Base-by-base conservation (phyloP, 192 early-diverging fungal genomes). In the Coemansia sp. region DNA sequence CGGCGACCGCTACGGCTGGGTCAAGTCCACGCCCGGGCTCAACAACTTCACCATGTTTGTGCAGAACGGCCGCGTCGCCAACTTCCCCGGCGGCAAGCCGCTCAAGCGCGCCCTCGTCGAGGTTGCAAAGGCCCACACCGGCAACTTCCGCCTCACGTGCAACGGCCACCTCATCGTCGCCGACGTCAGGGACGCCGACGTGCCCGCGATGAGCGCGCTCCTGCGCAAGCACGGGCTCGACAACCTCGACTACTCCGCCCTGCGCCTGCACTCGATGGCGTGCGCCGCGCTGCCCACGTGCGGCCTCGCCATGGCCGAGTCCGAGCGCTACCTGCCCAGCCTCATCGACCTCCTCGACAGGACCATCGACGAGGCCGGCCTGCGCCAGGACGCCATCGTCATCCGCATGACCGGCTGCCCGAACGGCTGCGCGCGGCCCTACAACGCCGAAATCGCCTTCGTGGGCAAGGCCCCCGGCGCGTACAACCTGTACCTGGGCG, bases 331-430 rank as follows among this genome's bases (percentile, higher is more conserved):
- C 77, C 73, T 98, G 55, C 95, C 94, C 54, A 73, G 74, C 25
- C 82, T 98, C 49, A 89, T 98, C 42, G 77, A 80, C 19, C 83
- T 83, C 68, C 83, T 98, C 54, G 95, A 98, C 71, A 60, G 71
- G 0, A 75, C 89, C 27, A 80, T 98, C 57, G 91, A 92, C 60
- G 85, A 85, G 49, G 75, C 87, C 29, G 95, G 95, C 10, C 62
- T 98, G 55, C 78, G 88, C 42, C 74, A 92, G 30, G 92, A 98
- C 68, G 91, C 91, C 50, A 92, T 98, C 64, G 91, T 90, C 21
- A 92, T 98, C 60, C 86, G 95, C 60, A 98, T 98, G 95, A 98
- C 95, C 1, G 95, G 95, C 52, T 98, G 95, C 67, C 95, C 95
- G n/a, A 98, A 98, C 73, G 94, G 94, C 62, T 98, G 95, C 65